phyloP scores from a whole-genome alignment of 139 green algal species.

The Closterium sp. region DNA sequence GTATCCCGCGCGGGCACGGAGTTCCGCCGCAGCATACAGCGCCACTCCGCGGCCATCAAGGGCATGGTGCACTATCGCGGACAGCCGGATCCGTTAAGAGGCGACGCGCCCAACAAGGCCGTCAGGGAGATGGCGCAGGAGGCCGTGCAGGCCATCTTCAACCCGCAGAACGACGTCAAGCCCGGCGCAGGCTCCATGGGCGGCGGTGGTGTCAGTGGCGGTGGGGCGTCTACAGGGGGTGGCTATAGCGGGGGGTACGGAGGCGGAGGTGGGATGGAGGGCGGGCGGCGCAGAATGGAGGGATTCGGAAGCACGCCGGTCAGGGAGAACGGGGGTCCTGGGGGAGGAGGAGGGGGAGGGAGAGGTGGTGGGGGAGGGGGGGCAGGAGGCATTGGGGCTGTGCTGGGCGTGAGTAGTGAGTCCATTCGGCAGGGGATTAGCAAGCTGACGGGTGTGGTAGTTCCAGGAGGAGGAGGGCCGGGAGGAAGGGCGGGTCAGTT shows the following conservation, averaged over 20 bases:
- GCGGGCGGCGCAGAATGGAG: constrained; percentile 2
- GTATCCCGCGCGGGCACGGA: constrained; percentile 17
- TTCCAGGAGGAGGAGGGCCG: background rate
- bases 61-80: constrained; percentile 47
- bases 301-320: constrained; percentile 21
- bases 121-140: constrained; percentile 45
- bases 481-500: background rate
- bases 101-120: constrained; percentile 47
- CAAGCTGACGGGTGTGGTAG: background rate
- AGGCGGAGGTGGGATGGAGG: background rate
- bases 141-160: constrained; percentile 36
- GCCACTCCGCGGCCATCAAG: constrained; percentile 34
- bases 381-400: background rate
- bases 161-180: constrained; percentile 6
- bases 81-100: constrained; percentile 45
- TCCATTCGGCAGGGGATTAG: background rate
- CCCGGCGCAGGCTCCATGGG: background rate
- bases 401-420: background rate
- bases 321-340: constrained; percentile 1
- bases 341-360: background rate
- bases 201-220: background rate
- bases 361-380: background rate
- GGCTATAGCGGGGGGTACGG: constrained; percentile 7
- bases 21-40: constrained; percentile 34
- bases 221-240: background rate